Evolutionary conservation across 257 asterid genomes (phyloP).

Genomic region (Nicotiana tabacum): DNA sequence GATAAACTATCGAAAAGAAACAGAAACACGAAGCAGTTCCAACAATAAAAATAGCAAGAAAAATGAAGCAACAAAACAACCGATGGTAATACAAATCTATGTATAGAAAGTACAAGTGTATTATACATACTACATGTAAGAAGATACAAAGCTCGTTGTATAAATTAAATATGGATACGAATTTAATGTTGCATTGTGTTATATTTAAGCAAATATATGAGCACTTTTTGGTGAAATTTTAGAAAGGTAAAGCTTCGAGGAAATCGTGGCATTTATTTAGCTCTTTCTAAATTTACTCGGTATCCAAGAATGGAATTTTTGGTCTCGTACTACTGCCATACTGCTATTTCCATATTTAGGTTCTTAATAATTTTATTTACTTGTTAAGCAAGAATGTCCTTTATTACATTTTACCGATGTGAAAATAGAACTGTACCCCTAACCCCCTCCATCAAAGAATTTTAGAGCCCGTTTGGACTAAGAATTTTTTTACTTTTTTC

Average conservation of each 20-base stretch:
- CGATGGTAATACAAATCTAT: too few relatives aligned
- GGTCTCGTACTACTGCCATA: neutral
- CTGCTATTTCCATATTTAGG: neutral
- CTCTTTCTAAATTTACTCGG: neutral
- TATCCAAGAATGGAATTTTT: neutral
- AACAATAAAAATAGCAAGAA: too few relatives aligned
- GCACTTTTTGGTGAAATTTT: neutral
- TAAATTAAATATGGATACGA: neutral
- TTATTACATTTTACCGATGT: neutral
- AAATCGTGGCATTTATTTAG: neutral
- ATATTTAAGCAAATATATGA: too few relatives aligned
- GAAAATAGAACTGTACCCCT: too few relatives aligned
- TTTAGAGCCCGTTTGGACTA: too few relatives aligned
- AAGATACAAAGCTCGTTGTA: neutral
- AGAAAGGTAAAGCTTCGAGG: neutral
- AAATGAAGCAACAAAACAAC: too few relatives aligned
- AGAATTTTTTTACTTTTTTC: too few relatives aligned
- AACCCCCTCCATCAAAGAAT: too few relatives aligned
- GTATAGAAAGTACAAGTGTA: neutral
- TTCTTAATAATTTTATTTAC: neutral
- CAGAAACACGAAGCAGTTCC: too few relatives aligned
- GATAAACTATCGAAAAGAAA: too few relatives aligned
- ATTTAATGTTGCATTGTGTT: neutral
- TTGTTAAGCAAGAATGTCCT: neutral
- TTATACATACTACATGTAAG: neutral